Percentiles rank a stretch among this genome's conserved stretches.
Evolutionary conservation across 306 rosid species (phyloP).

Genomic region (Vigna unguiculata): DNA sequence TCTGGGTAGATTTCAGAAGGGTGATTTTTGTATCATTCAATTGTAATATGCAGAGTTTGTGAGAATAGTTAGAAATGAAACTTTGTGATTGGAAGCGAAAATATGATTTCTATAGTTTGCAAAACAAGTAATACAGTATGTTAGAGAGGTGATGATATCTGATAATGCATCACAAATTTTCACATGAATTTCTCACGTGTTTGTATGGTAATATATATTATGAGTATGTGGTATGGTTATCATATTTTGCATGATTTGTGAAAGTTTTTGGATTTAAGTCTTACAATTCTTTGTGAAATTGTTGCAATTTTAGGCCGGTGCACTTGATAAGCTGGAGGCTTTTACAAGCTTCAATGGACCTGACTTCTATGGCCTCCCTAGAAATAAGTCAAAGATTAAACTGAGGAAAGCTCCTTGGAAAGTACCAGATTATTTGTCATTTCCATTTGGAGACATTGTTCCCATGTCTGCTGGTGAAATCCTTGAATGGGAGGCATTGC

Average conservation of each 20-base stretch:
- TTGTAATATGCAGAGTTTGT: constrained; percentile 18
- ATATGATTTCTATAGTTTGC: constrained; percentile 9
- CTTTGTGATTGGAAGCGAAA: not conserved
- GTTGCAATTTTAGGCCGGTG: constrained; percentile 73
- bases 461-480: constrained; percentile 87
- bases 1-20: constrained; percentile 10
- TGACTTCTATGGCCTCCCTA: constrained; percentile 93
- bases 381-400: constrained; percentile 72
- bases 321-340: constrained; percentile 87
- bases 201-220: not conserved
- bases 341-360: constrained; percentile 96
- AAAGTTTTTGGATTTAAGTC: not conserved
- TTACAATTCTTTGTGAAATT: constrained; percentile 10
- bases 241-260: constrained; percentile 20
- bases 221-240: not conserved
- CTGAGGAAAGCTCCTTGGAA: constrained; percentile 73
- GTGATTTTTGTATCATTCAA: not conserved
- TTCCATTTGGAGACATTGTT: constrained; percentile 78
- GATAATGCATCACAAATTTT: not conserved
- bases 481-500: constrained; percentile 77
- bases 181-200: not conserved
- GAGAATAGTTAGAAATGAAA: not conserved
- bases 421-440: constrained; percentile 73
- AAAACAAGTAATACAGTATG: not conserved
- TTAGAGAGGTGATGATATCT: constrained; percentile 8